Evolutionary conservation across 2,329 filamentous ascomycete species (phyloP).

Genomic region (Lecanoromycetidae sp.): DNA sequence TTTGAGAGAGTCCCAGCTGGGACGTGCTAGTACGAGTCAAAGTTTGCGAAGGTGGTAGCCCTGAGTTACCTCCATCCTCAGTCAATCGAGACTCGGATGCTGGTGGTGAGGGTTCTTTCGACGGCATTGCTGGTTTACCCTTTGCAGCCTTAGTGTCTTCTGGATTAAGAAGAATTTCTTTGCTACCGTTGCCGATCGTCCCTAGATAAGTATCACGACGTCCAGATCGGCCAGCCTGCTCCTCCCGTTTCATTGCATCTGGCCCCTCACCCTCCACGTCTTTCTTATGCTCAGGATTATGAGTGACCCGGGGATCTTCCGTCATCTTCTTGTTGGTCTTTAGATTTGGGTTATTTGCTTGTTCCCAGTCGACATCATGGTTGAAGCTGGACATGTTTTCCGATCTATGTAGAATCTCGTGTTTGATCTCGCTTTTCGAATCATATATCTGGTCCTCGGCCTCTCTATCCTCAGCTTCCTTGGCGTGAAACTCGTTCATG

Average conservation of each 20-base stretch:
- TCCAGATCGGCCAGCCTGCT: slow-evolving; percentile 46
- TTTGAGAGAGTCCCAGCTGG: slow-evolving; percentile 54
- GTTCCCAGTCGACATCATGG: slow-evolving; percentile 56
- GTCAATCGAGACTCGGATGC: slow-evolving; percentile 4
- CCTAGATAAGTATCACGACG: slow-evolving; percentile 62
- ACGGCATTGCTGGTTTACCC: slow-evolving; percentile 33
- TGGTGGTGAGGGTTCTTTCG: slow-evolving; percentile 24
- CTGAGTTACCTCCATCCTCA: slow-evolving; percentile 23
- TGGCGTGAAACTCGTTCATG: slow-evolving; percentile 51
- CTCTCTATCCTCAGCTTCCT: slow-evolving; percentile 22
- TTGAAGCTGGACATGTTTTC: slow-evolving; percentile 58
- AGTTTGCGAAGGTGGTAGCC: slow-evolving; percentile 47
- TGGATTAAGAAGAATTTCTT: slow-evolving; percentile 59
- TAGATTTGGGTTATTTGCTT: slow-evolving; percentile 45
- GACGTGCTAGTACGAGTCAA: slow-evolving; percentile 50
- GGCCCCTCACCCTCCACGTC: slow-evolving; percentile 68
- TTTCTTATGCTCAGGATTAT: slow-evolving; percentile 51
- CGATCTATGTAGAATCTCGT: slow-evolving; percentile 44
- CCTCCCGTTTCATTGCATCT: slow-evolving; percentile 61
- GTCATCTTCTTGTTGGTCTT: slow-evolving; percentile 43
- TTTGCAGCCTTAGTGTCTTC: slow-evolving; percentile 51
- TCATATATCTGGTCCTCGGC: slow-evolving; percentile 28
- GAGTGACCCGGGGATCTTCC: slow-evolving; percentile 46
- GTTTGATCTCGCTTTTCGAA: slow-evolving; percentile 36
- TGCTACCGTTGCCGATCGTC: slow-evolving; percentile 34